Conservation (phyloP, 1,139 yeast species). For the Saccharomycopsis hybrid region DNA sequence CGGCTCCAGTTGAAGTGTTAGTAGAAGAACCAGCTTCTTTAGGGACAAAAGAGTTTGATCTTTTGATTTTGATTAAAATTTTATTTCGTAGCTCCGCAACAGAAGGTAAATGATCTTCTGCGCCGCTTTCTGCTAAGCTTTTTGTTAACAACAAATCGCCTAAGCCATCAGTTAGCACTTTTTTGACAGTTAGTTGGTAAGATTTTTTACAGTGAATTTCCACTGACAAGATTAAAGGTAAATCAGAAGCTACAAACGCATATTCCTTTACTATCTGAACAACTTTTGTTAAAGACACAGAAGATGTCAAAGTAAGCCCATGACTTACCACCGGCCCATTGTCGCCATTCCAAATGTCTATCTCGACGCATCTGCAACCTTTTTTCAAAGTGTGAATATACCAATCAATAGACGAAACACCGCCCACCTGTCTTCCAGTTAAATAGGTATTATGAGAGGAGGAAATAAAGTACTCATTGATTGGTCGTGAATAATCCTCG, state of each 20-base stretch:
- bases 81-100: constrained; percentile 66
- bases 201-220: constrained; percentile 71
- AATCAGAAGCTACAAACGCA: constrained; percentile 79
- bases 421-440: constrained; percentile 84
- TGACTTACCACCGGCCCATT: constrained; percentile 85
- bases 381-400: constrained; percentile 83
- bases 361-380: constrained; percentile 89
- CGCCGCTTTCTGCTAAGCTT: constrained; percentile 30
- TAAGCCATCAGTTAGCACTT: constrained; percentile 46
- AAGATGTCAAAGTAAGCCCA: constrained; percentile 74
- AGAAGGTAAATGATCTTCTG: constrained; percentile 47
- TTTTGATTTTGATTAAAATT: constrained; percentile 72
- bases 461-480: constrained; percentile 81
- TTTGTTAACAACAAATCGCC: constrained; percentile 51
- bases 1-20: neutral
- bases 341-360: constrained; percentile 91
- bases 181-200: constrained; percentile 55
- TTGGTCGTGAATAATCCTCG: constrained; percentile 36
- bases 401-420: constrained; percentile 86
- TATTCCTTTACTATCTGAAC: constrained; percentile 68
- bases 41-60: constrained; percentile 21
- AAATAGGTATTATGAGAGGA: constrained; percentile 94
- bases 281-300: constrained; percentile 66
- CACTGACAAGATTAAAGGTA: constrained; percentile 80
- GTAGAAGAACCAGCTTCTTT: too few relatives aligned